Evolutionary conservation across 164 flowering plant genomes (phyloP).

Genomic region (grape (Vitis vinifera)): ASM3070453v1 NC_081816.1:783501-784000

Average conservation of each 20-base stretch:
- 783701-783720: neutral
- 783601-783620: slow-evolving; percentile 35
- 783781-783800: slow-evolving; percentile 54
- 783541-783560: too few relatives aligned
- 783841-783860: slow-evolving; percentile 55
- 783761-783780: neutral
- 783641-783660: slow-evolving; percentile 71
- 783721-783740: too few relatives aligned
- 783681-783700: neutral
- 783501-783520: too few relatives aligned
- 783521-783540: too few relatives aligned
- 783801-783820: slow-evolving; percentile 73
- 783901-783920: slow-evolving; percentile 31
- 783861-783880: slow-evolving; percentile 61
- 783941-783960: neutral
- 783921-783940: slow-evolving; percentile 17
- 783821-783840: slow-evolving; percentile 59
- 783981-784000: slow-evolving; percentile 51
- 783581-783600: too few relatives aligned
- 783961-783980: slow-evolving; percentile 12
- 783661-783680: slow-evolving; percentile 8
- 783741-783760: too few relatives aligned
- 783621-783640: slow-evolving; percentile 77
- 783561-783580: too few relatives aligned
- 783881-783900: slow-evolving; percentile 75